A percentile compares a stretch with the other conserved stretches of the same genome.
phyloP scores from a whole-genome alignment of 1,139 yeast genomes.

The Lodderomyces parapsilosis region DNA sequence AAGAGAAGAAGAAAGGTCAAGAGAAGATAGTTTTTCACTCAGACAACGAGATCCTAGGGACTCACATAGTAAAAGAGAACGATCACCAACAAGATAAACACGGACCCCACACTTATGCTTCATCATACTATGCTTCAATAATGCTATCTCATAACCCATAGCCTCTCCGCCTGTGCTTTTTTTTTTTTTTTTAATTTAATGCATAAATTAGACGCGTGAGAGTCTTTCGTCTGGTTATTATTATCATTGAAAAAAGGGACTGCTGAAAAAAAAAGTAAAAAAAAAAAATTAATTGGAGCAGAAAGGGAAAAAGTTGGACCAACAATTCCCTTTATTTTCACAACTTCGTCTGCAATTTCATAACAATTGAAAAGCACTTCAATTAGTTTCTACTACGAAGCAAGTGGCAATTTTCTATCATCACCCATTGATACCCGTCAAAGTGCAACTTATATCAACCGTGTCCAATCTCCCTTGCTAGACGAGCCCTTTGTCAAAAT shows the following conservation, averaged over 20 bases:
- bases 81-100: slow-evolving; percentile 7
- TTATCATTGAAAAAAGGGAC: too few species aligned
- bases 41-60: background rate
- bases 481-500: background rate
- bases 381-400: too few species aligned
- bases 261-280: background rate
- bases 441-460: too few species aligned
- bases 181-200: too few species aligned
- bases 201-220: slow-evolving; percentile 2
- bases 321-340: background rate
- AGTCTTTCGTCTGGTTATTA: background rate
- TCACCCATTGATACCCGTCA: too few species aligned
- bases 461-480: too few species aligned
- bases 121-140: too few species aligned
- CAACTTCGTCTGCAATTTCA: background rate
- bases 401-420: too few species aligned
- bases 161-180: background rate
- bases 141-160: background rate
- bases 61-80: slow-evolving; percentile 5
- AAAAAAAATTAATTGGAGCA: background rate
- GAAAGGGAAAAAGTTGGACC: background rate
- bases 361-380: background rate
- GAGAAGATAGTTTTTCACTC: background rate
- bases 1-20: slow-evolving; percentile 1
- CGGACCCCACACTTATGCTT: too few species aligned